These are phyloP conservation scores for Dendrothele bispora DNA, from an alignment of 768 basidiomycete genomes.

Conservation along the genomic window DNA sequence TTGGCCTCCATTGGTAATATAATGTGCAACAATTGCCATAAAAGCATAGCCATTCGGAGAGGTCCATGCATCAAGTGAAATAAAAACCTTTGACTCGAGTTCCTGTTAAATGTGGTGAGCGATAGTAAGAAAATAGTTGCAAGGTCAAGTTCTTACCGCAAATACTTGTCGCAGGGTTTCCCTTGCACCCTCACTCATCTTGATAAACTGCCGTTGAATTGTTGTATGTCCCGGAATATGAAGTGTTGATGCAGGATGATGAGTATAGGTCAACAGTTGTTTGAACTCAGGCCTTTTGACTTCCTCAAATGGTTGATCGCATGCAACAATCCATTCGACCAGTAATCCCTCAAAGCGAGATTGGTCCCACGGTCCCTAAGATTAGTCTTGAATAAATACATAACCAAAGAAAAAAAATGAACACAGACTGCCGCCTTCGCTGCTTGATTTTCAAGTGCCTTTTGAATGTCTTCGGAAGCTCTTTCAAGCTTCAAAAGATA, in stretches of 20 bases:
- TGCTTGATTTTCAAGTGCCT: not conserved
- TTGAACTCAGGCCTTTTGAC: conserved; percentile 8
- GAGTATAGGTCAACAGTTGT: conserved; percentile 6
- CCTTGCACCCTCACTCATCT: not conserved
- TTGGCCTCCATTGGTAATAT: conserved; percentile 9
- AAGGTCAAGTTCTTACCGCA: not conserved
- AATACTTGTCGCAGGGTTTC: not conserved
- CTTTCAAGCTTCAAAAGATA: not conserved
- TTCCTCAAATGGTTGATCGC: conserved; percentile 13
- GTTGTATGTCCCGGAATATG: conserved; percentile 8
- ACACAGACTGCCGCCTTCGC: not conserved
- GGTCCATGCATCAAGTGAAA: conserved; percentile 15
- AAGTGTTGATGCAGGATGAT: not conserved
- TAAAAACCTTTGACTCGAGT: not conserved
- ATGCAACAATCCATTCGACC: conserved; percentile 9
- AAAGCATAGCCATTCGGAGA: conserved; percentile 11
- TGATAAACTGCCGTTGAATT: conserved; percentile 9
- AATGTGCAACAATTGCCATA: conserved; percentile 12
- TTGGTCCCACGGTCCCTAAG: conserved; percentile 7
- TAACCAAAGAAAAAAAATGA: too few relatives aligned
- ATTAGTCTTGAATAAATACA: not conserved
- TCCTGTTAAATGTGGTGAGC: not conserved
- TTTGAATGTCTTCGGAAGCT: not conserved
- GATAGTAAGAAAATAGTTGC: not conserved
- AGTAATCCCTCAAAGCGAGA: conserved; percentile 9